Base-by-base conservation (phyloP, 129 eudicot species). In the Gnaphalium uliginosum region DNA sequence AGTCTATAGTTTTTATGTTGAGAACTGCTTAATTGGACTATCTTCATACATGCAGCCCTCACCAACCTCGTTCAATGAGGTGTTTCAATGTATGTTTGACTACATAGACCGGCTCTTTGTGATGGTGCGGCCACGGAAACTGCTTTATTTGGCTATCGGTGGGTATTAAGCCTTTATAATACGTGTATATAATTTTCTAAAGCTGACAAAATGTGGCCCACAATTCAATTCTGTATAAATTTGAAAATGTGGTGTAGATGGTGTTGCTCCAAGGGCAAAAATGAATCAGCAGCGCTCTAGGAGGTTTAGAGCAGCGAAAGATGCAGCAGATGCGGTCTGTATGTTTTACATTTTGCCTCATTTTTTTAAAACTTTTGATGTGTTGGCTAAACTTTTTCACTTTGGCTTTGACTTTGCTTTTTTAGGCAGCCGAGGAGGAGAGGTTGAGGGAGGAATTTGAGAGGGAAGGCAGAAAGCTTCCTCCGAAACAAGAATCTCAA, bases 191-290 rank as follows among this genome's bases (percentile, higher is more conserved):
- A 43, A 22, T 24, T 39, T 33, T 29, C 5, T 46, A 18, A 63
- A 63, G 19, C 64, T 30, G 65, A 25, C 3, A 77, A 41, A 17
- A 35, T 54, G 24, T 51, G 60, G 74, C 37, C 33, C 64, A 51
- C 59, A 7, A 37, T 68, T 23, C 17, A 50, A 32, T 41, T 61
- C 19, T 78, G 8, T 37, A 22, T 18, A 51, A 13, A 73, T 75
- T 19, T 76, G 71, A 66, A 58, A 58, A 77, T 51, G 11, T 59
- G 37, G 83, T 74, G 72, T 54, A 95, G 99, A 95, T 87, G 99
- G 99, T 78, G 99, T 95, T 82, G 99, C 99, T 64, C 99, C 99
- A 48, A 95, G 99, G 85, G 97, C 99, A n/a, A 95, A 95, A 82
- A 95, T 95, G 99, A 95, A 95, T 79, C 99, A 95, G 73, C 99